Percentiles rank a stretch among this genome's conserved stretches.
Conservation (phyloP, 805 yeast species). For the Nakazawaea siamensis region DNA sequence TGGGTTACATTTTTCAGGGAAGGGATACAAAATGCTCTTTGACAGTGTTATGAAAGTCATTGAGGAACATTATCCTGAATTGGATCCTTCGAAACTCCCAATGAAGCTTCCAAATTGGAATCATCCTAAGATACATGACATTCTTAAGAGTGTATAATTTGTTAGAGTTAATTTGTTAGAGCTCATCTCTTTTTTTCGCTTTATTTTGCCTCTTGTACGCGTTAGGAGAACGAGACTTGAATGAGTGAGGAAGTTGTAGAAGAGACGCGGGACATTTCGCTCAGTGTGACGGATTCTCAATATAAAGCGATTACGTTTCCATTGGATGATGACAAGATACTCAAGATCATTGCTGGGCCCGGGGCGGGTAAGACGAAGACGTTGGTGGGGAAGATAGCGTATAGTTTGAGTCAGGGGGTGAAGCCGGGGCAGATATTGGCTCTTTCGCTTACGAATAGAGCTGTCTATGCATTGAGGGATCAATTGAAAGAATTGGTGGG, state of each 20-base stretch:
- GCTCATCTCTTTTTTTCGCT: not conserved
- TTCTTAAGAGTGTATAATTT: not conserved
- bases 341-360: conserved; percentile 60
- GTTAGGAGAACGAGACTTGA: not conserved
- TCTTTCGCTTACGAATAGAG: conserved; percentile 60
- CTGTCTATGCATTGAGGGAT: conserved; percentile 40
- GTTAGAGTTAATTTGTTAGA: too few relatives aligned
- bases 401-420: conserved; percentile 30
- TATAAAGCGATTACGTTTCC: conserved; percentile 34
- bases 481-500: conserved; percentile 27
- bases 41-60: conserved; percentile 25
- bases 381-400: conserved; percentile 42
- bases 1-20: conserved; percentile 37
- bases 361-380: conserved; percentile 71
- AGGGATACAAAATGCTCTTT: conserved; percentile 29
- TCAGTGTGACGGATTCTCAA: conserved; percentile 36
- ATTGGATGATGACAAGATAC: conserved; percentile 26
- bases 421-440: conserved; percentile 50
- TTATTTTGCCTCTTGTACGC: too few relatives aligned
- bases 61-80: conserved; percentile 25
- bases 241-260: not conserved
- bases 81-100: conserved; percentile 16
- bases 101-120: conserved; percentile 17
- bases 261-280: conserved; percentile 10
- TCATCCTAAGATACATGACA: conserved; percentile 6